These are phyloP conservation scores for Cryphonectria parasitica DNA, from an alignment of 2,329 filamentous ascomycete species.

Conservation along the genomic window DNA sequence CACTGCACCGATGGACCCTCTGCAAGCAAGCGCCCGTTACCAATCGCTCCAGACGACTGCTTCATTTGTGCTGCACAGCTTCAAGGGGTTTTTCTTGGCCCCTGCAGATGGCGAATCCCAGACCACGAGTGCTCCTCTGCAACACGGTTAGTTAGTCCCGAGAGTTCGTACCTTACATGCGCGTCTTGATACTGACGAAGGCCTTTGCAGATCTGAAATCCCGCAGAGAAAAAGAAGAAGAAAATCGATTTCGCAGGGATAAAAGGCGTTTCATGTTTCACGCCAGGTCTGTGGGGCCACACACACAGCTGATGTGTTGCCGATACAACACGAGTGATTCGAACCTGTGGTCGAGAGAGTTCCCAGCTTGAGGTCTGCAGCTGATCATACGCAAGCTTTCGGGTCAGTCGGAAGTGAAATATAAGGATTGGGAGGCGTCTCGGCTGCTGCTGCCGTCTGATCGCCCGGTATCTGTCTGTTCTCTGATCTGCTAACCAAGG, in stretches of 20 bases:
- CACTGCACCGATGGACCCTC: slow-evolving; percentile 4
- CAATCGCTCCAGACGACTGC: slow-evolving; percentile 24
- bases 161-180: neutral
- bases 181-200: neutral
- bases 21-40: slow-evolving; percentile 23
- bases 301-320: neutral
- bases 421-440: neutral
- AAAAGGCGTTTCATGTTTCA: neutral
- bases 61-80: slow-evolving; percentile 19
- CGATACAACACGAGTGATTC: neutral
- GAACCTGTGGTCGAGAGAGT: neutral
- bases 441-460: slow-evolving; percentile 17
- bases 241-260: neutral
- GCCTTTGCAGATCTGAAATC: neutral
- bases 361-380: neutral
- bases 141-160: neutral
- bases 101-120: slow-evolving; percentile 22
- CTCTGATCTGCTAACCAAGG: neutral
- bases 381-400: neutral
- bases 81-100: slow-evolving; percentile 7
- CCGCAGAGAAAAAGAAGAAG: too few relatives aligned
- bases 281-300: neutral
- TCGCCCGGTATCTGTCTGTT: neutral
- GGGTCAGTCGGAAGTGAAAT: neutral
- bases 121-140: neutral